Percentiles rank a stretch among this genome's conserved stretches.
These are phyloP conservation scores for Dothideomycetidae sp. DNA, from an alignment of 2,329 filamentous ascomycete species.

Conservation along the genomic window DNA sequence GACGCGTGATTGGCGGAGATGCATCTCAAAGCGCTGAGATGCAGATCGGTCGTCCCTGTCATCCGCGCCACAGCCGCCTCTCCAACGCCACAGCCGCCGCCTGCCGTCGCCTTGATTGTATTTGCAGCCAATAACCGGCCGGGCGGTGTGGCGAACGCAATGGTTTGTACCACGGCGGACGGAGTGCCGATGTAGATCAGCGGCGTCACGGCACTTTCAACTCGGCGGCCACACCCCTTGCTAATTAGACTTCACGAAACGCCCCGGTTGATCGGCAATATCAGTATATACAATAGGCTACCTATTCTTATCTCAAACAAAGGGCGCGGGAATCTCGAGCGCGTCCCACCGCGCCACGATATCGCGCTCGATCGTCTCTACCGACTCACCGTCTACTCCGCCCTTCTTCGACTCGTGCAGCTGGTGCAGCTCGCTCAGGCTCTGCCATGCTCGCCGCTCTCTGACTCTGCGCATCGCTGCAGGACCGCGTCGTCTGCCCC, in stretches of 20 bases:
- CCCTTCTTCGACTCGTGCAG: neutral
- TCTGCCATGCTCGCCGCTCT: neutral
- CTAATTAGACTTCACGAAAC: too few species aligned
- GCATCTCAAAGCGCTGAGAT: too few species aligned
- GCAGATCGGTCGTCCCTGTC: too few species aligned
- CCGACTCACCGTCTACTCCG: neutral
- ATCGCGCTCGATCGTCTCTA: neutral
- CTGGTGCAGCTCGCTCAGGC: neutral
- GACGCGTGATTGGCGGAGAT: too few species aligned
- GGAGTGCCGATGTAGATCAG: neutral
- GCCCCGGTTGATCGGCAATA: too few species aligned
- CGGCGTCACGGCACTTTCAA: too few species aligned
- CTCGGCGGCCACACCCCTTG: too few species aligned
- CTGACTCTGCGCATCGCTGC: neutral
- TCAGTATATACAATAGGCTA: neutral
- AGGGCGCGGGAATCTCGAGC: neutral
- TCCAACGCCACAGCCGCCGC: too few species aligned
- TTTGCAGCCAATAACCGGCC: too few species aligned
- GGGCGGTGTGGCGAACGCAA: too few species aligned
- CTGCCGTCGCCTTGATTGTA: too few species aligned
- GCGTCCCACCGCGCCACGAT: neutral
- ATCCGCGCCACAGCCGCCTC: too few species aligned
- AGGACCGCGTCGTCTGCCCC: neutral
- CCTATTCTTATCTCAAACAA: neutral
- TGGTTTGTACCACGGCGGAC: neutral